Conservation (phyloP, 768 basidiomycete species). For the Trametes meyenii region DNA sequence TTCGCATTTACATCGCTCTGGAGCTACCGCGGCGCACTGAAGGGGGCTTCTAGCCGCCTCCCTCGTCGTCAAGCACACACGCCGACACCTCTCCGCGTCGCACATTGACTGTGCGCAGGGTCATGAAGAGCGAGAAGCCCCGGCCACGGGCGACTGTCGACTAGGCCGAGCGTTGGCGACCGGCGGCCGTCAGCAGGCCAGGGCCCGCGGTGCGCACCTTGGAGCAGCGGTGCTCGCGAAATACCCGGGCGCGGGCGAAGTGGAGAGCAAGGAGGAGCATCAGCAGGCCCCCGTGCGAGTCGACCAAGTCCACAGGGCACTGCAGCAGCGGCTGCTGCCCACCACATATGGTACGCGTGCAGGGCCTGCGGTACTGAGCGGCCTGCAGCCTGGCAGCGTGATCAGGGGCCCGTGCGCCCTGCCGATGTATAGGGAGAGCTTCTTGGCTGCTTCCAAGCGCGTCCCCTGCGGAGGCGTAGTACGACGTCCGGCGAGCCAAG, state of each 20-base stretch:
- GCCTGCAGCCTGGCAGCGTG: not conserved
- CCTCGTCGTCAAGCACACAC: too few species aligned
- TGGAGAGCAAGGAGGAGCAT: constrained; percentile 21
- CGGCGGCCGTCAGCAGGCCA: not conserved
- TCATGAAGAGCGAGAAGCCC: too few species aligned
- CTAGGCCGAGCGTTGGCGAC: too few species aligned
- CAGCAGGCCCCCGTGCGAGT: constrained; percentile 14
- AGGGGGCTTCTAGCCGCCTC: constrained; percentile 4
- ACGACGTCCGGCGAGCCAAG: not conserved
- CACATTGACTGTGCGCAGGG: too few species aligned
- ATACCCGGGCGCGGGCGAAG: constrained; percentile 4
- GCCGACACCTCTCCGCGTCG: too few species aligned
- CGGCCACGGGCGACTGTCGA: too few species aligned
- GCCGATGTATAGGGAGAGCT: not conserved
- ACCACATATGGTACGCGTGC: too few species aligned
- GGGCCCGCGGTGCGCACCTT: not conserved
- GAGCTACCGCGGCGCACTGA: not conserved
- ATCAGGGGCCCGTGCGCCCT: constrained; percentile 7
- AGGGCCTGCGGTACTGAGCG: too few species aligned
- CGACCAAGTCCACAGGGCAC: too few species aligned
- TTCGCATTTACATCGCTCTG: not conserved
- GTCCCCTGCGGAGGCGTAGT: not conserved
- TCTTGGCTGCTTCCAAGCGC: constrained; percentile 7
- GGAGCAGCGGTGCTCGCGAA: constrained; percentile 14
- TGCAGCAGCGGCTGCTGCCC: too few species aligned